Base-by-base conservation (phyloP, 2,329 filamentous ascomycete species). In the Botrytis pseudocinerea region DNA sequence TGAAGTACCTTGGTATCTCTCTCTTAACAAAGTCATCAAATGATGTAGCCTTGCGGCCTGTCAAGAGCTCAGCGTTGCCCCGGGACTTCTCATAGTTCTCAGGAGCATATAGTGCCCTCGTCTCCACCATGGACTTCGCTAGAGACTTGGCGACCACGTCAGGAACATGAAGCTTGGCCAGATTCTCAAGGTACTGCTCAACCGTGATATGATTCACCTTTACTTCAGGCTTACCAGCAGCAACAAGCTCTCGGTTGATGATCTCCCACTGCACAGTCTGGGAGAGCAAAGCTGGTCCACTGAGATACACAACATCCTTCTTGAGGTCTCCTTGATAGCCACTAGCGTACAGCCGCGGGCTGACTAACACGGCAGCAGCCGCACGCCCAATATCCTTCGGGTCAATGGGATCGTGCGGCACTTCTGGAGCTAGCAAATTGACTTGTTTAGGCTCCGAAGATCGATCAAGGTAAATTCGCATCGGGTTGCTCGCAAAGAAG, bases 311-410 rank as follows among this genome's bases (percentile, higher is more conserved):
- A 35, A 61, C 59, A 61, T 61, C 59, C 59, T 61, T 61, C 59
- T 61, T 61, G 59, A 28, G 59, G 59, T 61, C 59, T 61, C 59
- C 59, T 61, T 61, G 59, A 61, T 61, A 61, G 59, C 59, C 59
- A 61, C 59, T 61, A 28, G 59, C 59, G 59, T 61, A 61, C n/a
- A 61, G 59, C 59, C 59, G 59, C 59, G 59, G 59, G 28, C 59
- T 61, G 28, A 61, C 59, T 61, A 61, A 61, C 59, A 71, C n/a
- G 20, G 44, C 57, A 44, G 84, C 85, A 44, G 76, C 76, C 3
- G 85, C 85, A 28, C 78, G 75, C 18, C 86, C 85, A 61, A 87
- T 85, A 75, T 87, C 85, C 2, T 77, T 77, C 0, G 83, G 82
- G 0, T 82, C 76, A 66, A 87, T 83, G 35, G 75, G 81, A 75